phyloP scores from a whole-genome alignment of 2,329 filamentous ascomycete species.

The Chaetomium sp. region DNA sequence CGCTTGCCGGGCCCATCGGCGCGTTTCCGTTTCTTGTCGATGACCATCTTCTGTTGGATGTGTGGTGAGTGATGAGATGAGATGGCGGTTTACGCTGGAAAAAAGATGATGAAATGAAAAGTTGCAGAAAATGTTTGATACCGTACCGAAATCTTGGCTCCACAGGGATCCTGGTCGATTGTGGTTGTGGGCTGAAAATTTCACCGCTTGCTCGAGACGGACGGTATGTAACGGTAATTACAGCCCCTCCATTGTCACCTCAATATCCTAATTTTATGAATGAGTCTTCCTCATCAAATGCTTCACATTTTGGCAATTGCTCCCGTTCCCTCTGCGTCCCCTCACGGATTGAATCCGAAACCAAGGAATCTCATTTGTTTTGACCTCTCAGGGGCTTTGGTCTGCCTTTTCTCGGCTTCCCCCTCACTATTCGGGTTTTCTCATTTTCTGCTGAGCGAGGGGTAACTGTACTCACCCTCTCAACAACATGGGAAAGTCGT shows the following conservation, averaged over 20 bases:
- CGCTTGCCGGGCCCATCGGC: conserved; percentile 19
- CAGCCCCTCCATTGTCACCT: conserved; percentile 1
- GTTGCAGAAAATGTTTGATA: conserved; percentile 6
- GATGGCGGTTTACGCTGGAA: not conserved
- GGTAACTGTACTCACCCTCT: not conserved
- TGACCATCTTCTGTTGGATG: conserved; percentile 6
- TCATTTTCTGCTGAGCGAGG: not conserved
- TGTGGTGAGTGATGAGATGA: not conserved
- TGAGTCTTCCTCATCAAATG: not conserved
- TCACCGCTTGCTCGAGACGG: conserved; percentile 3
- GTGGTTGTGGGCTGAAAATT: no score
- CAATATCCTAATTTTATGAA: not conserved
- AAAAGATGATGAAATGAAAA: conserved; percentile 10
- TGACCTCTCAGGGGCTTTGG: not conserved
- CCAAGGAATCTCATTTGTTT: no score
- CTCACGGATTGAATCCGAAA: no score
- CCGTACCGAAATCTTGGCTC: conserved; percentile 12
- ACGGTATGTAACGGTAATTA: conserved; percentile 4
- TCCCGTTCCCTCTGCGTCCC: no score
- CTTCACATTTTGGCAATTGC: not conserved
- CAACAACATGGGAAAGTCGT: conserved; percentile 79
- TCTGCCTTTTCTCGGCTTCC: not conserved
- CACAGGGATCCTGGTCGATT: conserved; percentile 5
- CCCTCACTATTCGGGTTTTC: no score
- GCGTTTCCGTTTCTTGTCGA: conserved; percentile 27